These are phyloP conservation scores for Bipolaris zeicola DNA, from an alignment of 2,329 filamentous ascomycete species.

Conservation along the genomic window DNA sequence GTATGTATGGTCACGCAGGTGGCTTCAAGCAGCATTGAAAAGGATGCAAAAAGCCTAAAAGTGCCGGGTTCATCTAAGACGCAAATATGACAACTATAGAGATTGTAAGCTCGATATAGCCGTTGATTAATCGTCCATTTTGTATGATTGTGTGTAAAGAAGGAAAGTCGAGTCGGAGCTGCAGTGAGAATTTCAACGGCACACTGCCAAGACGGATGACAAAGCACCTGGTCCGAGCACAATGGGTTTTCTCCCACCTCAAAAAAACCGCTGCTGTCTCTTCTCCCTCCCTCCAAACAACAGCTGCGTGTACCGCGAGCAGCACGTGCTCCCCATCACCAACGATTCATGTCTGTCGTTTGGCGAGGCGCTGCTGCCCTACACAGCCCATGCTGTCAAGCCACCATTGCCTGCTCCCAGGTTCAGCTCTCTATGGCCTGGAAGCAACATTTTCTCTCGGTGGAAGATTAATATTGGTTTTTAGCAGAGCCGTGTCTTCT, in stretches of 20 bases:
- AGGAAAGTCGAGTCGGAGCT: constrained; percentile 14
- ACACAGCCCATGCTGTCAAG: constrained; percentile 20
- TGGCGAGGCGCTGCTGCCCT: constrained; percentile 13
- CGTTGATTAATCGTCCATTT: constrained; percentile 55
- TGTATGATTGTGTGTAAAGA: constrained; percentile 51
- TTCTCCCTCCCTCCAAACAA: constrained; percentile 11
- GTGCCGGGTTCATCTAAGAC: constrained; percentile 48
- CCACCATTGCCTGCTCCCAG: constrained; percentile 60
- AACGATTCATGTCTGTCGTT: constrained; percentile 28
- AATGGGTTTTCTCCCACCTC: constrained; percentile 16
- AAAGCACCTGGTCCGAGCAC: constrained; percentile 20
- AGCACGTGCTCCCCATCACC: constrained; percentile 7
- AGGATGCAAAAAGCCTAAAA: constrained; percentile 46
- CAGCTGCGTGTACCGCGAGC: constrained; percentile 8
- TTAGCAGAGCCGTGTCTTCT: constrained; percentile 61
- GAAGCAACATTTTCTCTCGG: constrained; percentile 58
- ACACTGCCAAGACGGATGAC: constrained; percentile 24
- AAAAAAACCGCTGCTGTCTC: constrained; percentile 6
- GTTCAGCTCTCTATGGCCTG: constrained; percentile 52
- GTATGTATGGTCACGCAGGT: constrained; percentile 49
- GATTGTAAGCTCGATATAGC: constrained; percentile 43
- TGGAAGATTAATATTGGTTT: constrained; percentile 58
- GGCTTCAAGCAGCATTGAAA: constrained; percentile 42
- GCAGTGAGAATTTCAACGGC: constrained; percentile 27
- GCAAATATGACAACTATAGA: constrained; percentile 55